Base-by-base conservation (phyloP, 179 eudicot species). In the Nepenthes alata region DNA sequence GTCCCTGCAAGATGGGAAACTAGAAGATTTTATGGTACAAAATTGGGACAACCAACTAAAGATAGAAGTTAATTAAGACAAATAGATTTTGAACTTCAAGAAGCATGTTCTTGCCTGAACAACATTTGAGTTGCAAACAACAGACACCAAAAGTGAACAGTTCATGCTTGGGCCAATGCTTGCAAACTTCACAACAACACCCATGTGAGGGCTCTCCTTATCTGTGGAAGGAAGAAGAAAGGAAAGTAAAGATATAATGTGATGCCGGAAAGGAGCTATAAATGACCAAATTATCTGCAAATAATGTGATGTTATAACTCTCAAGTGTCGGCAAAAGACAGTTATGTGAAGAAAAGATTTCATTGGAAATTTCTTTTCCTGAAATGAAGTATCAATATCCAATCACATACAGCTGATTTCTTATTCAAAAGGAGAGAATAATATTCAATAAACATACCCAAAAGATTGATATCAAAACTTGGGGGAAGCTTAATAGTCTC, bases 131-230 rank as follows among this genome's bases (percentile, higher is more conserved):
- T 88, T 83, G 65, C 97, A 88, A 41, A 85, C 67, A 59, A 91
- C 82, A 63, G 96, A 82, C 51, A 91, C 97, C 35, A 85, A 70
- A 59, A 91, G 85, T 45, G 97, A 91, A 65, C 97, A 91, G 75
- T 91, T 85, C 53, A 12, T 56, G 68, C 62, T 70, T 15, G 57
- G 65, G 59, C 67, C 63, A 36, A n/a, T 65, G 65, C 70, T 78
- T 64, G 82, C 76, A 86, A 91, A 78, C 66, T 73, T 77, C 58
- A 88, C 74, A 44, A 73, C 68, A 35, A 88, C 83, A 60, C 98
- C 98, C 68, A 48, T 80, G 44, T 78, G 76, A 50, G 98, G 98
- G 68, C 67, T 66, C 65, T 76, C 77, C 67, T 64, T 60, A 78
- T 86, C 98, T 91, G 83, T 69, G 66, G 70, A 6, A 60, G 14